phyloP scores from a whole-genome alignment of 495 filamentous ascomycete genomes.

The Penicillium angulare region DNA sequence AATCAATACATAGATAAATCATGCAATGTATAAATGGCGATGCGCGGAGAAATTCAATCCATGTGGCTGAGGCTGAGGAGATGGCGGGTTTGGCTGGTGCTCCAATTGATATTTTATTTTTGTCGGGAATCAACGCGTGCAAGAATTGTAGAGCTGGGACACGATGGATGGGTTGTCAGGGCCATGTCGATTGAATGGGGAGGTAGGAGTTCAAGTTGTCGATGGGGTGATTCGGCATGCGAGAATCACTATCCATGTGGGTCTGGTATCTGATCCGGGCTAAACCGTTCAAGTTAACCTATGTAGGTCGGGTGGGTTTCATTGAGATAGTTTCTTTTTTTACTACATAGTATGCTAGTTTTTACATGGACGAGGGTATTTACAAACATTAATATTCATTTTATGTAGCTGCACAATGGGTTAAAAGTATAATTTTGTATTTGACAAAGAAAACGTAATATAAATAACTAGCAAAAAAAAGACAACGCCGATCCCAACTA shows the following conservation, averaged over 20 bases:
- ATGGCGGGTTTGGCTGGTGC: no score
- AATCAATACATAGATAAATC: no score
- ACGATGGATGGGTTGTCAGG: neutral
- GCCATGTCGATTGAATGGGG: conserved; percentile 1
- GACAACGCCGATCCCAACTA: conserved; percentile 1
- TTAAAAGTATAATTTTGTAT: neutral
- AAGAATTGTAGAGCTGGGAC: no score
- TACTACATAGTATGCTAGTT: neutral
- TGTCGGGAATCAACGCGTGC: no score
- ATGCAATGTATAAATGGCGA: no score
- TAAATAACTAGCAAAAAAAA: neutral
- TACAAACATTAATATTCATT: conserved; percentile 1
- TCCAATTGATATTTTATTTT: neutral
- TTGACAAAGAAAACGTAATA: neutral
- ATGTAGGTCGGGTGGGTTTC: neutral
- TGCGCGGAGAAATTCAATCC: no score
- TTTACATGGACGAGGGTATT: neutral
- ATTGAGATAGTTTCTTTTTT: neutral
- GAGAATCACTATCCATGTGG: conserved; percentile 10
- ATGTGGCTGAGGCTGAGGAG: neutral
- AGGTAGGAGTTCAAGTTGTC: neutral
- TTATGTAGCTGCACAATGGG: neutral
- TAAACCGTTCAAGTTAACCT: conserved; percentile 14
- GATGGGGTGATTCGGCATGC: conserved; percentile 1
- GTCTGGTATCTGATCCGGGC: conserved; percentile 11